Evolutionary conservation across 257 asterid species (phyloP), one percentile per base, ranked within the genome.

Genomic region (Paraleonurus japonicus): DNA sequence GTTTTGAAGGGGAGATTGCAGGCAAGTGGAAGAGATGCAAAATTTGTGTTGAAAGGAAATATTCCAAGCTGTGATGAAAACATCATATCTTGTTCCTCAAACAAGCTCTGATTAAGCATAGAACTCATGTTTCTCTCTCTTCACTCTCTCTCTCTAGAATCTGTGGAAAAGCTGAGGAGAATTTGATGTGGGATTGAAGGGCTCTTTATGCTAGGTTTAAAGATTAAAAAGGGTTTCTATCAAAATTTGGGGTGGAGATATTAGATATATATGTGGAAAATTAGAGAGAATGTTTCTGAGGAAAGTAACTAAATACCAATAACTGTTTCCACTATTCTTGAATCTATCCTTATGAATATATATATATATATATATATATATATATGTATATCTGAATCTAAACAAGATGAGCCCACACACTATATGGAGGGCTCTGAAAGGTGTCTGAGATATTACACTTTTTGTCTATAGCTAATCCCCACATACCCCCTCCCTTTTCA

Each of bases 51-150:
- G 60, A 75, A 72, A 65, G 87, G 79, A 75, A 85, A 82, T 65
- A 77, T 71, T 54, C 87, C 92, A 50, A 86, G 79, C 53, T 89
- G 95, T 73, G 96, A 82, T 76, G 89, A 80, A 30, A 84, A 15
- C 19, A 73, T 51, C 73, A 78, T 50, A 48, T 89, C 90, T 80
- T 89, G 90, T 62, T 89, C 96, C 50, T 87, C 94, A 75, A 86
- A 86, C 78, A 92, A 73, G 62, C 83, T 81, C 67, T 88, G 90
- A 79, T 86, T 86, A 26, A 87, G 37, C 85, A 84, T 77, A 71
- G 80, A 71, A 35, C 81, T 71, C 73, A 77, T 77, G 16, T 62
- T 3, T 23, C 11, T 39, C 24, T 43, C 17, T 66, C 54, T 39
- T 48, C 30, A 32, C 67, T 53, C 57, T 59, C 20, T 43, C 65